Conservation (phyloP, 495 filamentous ascomycete genomes). For the Podospora pseudoanserina region DNA sequence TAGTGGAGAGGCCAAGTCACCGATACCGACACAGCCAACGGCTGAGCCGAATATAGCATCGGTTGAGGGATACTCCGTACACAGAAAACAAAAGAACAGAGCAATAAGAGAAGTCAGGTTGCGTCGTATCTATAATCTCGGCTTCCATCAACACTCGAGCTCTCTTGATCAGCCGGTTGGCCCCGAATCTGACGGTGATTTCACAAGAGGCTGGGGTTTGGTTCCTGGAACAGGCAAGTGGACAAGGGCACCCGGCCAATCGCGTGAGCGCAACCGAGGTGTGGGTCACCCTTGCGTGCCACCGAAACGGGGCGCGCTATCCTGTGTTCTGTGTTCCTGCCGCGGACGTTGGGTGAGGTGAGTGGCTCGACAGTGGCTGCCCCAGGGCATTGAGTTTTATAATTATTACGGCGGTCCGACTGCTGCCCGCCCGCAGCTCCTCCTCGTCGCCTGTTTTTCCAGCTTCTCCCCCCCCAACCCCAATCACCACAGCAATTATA, state of each 20-base stretch:
- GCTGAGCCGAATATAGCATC: not conserved
- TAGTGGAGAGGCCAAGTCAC: not conserved
- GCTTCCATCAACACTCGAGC: not conserved
- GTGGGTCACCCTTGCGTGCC: constrained; percentile 22
- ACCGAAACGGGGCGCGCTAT: constrained; percentile 23
- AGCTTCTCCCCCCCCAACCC: constrained; percentile 1
- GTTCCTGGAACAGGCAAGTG: constrained; percentile 21
- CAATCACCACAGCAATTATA: constrained; percentile 32
- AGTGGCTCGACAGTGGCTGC: constrained; percentile 15
- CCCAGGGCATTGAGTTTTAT: constrained; percentile 33
- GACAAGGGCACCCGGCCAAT: constrained; percentile 18
- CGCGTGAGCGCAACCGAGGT: not conserved
- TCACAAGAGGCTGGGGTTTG: constrained; percentile 28
- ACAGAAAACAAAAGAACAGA: not conserved
- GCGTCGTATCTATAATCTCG: not conserved
- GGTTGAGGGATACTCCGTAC: not conserved
- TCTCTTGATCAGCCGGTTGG: constrained; percentile 15
- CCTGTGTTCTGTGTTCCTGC: constrained; percentile 32
- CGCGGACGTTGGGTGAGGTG: constrained; percentile 7
- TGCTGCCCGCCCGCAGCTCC: constrained; percentile 7
- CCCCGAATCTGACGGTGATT: constrained; percentile 17
- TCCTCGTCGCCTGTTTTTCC: constrained; percentile 7
- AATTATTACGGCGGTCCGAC: constrained; percentile 25
- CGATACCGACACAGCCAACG: not conserved
- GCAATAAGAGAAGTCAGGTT: not conserved